phyloP scores from a whole-genome alignment of 495 filamentous ascomycete species.

The Parathielavia hyrcaniae region DNA sequence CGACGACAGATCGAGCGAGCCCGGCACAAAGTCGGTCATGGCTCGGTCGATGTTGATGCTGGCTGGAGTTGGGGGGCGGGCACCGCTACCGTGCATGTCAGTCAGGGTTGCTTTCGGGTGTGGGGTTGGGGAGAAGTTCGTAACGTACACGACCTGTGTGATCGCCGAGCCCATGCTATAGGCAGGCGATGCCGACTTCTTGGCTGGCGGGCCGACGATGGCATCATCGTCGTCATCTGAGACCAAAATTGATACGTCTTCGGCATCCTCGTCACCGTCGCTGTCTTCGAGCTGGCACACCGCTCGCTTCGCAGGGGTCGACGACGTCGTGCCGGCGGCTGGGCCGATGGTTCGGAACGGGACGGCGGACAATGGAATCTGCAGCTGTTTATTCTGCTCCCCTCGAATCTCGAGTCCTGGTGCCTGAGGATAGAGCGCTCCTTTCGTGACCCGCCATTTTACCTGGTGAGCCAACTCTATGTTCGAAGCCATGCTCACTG shows the following conservation, averaged over 20 bases:
- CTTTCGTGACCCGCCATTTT: constrained; percentile 8
- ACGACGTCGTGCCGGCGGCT: neutral
- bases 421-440: constrained; percentile 3
- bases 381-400: neutral
- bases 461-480: neutral
- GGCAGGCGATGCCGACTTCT: constrained; percentile 9
- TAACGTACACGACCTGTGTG: constrained; percentile 2
- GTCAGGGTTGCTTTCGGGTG: neutral
- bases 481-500: neutral
- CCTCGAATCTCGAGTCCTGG: constrained; percentile 13
- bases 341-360: constrained; percentile 17
- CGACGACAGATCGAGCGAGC: constrained; percentile 48
- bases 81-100: neutral
- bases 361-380: constrained; percentile 31
- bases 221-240: constrained; percentile 30
- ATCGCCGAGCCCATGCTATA: constrained; percentile 10
- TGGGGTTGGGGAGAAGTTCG: neutral
- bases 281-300: constrained; percentile 27
- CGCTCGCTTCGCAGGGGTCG: constrained; percentile 7
- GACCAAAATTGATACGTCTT: constrained; percentile 48
- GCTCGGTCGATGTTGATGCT: constrained; percentile 6
- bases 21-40: constrained; percentile 61
- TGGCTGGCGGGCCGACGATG: neutral
- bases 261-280: constrained; percentile 44
- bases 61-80: constrained; percentile 3